These are phyloP conservation scores for Phyllostachys edulis DNA, from an alignment of 176 grass and related monocot species.

Conservation along the genomic window DNA sequence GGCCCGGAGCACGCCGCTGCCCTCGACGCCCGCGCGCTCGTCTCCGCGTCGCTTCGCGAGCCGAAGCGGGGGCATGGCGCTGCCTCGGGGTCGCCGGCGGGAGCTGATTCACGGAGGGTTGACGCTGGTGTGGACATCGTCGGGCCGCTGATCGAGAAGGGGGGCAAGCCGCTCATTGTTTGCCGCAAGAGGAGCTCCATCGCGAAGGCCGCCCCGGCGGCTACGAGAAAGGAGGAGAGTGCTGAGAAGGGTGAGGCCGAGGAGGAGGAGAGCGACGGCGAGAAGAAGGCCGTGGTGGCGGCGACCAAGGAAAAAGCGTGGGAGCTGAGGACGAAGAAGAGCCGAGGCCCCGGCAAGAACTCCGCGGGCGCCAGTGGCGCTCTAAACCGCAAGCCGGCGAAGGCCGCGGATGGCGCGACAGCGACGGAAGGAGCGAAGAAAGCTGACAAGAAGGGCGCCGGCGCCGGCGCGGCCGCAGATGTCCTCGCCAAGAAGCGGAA, in stretches of 20 bases:
- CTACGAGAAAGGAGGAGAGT: constrained; percentile 44
- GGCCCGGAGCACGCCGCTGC: constrained; percentile 52
- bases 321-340: constrained; percentile 68
- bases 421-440: not conserved
- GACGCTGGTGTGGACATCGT: constrained; percentile 14
- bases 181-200: constrained; percentile 87
- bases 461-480: not conserved
- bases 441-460: constrained; percentile 37
- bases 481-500: constrained; percentile 58
- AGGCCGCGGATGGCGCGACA: not conserved
- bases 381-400: constrained; percentile 21
- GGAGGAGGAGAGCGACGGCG: constrained; percentile 12
- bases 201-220: constrained; percentile 37
- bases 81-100: not conserved
- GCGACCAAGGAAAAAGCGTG: constrained; percentile 35
- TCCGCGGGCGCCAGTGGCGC: not conserved
- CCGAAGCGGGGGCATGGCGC: constrained; percentile 14
- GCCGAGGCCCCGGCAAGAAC: constrained; percentile 23
- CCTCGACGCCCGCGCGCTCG: constrained; percentile 43
- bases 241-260: constrained; percentile 10
- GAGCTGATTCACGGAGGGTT: not conserved
- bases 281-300: constrained; percentile 26
- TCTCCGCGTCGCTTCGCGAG: constrained; percentile 34
- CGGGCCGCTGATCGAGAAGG: constrained; percentile 57
- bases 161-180: constrained; percentile 58